A percentile compares a stretch with the other conserved stretches of the same genome.
Evolutionary conservation across 192 early-diverging fungal genomes (phyloP).

Genomic region (Linnemannia exigua): DNA sequence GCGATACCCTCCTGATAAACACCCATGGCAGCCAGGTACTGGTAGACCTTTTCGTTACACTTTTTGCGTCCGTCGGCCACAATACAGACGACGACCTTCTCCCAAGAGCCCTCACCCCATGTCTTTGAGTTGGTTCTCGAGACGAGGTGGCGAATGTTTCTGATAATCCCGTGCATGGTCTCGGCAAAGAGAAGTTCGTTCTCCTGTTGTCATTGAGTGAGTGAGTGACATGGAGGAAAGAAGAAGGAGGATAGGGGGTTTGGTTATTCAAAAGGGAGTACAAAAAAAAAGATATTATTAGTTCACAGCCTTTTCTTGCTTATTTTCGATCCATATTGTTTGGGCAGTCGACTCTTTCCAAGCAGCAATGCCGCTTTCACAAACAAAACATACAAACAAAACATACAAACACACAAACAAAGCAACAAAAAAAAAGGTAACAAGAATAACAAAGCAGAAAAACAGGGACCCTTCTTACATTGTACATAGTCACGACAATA

Average conservation of each 20-base stretch:
- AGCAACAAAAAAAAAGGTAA: slow-evolving; percentile 25
- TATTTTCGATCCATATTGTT: slow-evolving; percentile 5
- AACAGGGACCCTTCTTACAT: slow-evolving; percentile 47
- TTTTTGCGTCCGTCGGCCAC: slow-evolving; percentile 76
- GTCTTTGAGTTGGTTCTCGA: slow-evolving; percentile 62
- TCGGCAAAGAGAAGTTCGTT: slow-evolving; percentile 73
- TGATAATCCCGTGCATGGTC: slow-evolving; percentile 72
- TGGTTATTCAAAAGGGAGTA: not conserved
- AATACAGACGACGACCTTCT: slow-evolving; percentile 79
- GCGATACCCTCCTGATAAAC: slow-evolving; percentile 74
- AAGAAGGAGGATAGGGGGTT: not conserved
- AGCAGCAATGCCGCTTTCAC: slow-evolving; percentile 49
- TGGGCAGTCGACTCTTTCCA: not conserved
- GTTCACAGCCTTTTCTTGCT: not conserved
- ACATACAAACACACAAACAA: slow-evolving; percentile 2
- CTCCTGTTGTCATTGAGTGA: slow-evolving; percentile 56
- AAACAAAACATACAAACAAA: not conserved
- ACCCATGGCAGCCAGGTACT: slow-evolving; percentile 73
- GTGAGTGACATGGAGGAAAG: not conserved
- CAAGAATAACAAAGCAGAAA: no score
- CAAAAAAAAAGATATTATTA: slow-evolving; percentile 12
- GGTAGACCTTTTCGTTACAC: slow-evolving; percentile 52
- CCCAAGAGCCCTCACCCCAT: slow-evolving; percentile 75
- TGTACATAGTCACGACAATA: slow-evolving; percentile 85
- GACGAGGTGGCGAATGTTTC: slow-evolving; percentile 77